These are phyloP conservation scores for Ophiostoma populinum DNA, from an alignment of 2,329 filamentous ascomycete genomes.

Conservation along the genomic window DNA sequence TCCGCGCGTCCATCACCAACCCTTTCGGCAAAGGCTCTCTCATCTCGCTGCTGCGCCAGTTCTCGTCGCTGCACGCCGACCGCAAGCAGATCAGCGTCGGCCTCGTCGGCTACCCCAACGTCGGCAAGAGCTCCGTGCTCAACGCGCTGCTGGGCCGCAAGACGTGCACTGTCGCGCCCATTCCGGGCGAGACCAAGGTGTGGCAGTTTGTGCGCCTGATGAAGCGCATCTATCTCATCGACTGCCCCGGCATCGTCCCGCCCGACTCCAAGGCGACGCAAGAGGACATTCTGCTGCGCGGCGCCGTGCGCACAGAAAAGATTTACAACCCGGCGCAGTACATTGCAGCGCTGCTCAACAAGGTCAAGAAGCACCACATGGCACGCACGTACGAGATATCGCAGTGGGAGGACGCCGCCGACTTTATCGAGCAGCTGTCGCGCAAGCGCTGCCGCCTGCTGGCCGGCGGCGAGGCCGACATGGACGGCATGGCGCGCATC, in stretches of 20 bases:
- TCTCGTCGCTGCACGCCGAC: slow-evolving; percentile 46
- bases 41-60: slow-evolving; percentile 83
- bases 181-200: slow-evolving; percentile 88
- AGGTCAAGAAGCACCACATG: slow-evolving; percentile 73
- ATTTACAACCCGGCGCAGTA: slow-evolving; percentile 91
- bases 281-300: slow-evolving; percentile 74
- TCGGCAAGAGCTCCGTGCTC: slow-evolving; percentile 92
- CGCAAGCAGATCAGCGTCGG: slow-evolving; percentile 73
- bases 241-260: slow-evolving; percentile 91
- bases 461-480: slow-evolving; percentile 72
- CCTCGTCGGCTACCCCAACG: slow-evolving; percentile 71
- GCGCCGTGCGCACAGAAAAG: slow-evolving; percentile 87
- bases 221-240: slow-evolving; percentile 76
- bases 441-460: slow-evolving; percentile 74
- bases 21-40: slow-evolving; percentile 91
- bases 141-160: slow-evolving; percentile 87
- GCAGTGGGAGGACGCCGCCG: slow-evolving; percentile 56
- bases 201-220: slow-evolving; percentile 26
- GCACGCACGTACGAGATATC: slow-evolving; percentile 85
- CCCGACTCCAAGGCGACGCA: slow-evolving; percentile 71
- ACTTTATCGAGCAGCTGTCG: slow-evolving; percentile 76
- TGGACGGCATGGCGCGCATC: slow-evolving; percentile 93
- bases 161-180: slow-evolving; percentile 82
- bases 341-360: slow-evolving; percentile 62
- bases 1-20: slow-evolving; percentile 88